phyloP scores from a whole-genome alignment of 768 basidiomycete species.

The Tulasnella sp. region DNA sequence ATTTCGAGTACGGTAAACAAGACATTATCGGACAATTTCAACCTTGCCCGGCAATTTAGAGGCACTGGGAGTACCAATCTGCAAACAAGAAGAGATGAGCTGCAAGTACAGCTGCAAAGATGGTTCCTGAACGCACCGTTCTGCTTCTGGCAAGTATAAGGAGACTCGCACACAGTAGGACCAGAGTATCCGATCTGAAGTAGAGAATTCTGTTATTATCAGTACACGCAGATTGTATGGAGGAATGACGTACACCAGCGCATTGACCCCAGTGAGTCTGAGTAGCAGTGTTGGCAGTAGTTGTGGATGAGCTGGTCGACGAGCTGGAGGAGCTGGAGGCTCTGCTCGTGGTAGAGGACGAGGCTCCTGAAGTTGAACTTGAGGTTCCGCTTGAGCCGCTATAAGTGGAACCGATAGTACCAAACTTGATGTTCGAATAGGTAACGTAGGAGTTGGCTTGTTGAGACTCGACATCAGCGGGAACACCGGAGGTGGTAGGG shows the following conservation, averaged over 20 bases:
- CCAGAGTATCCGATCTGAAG: conserved; percentile 11
- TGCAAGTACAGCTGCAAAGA: no score
- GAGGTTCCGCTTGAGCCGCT: conserved; percentile 14
- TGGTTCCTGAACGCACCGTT: no score
- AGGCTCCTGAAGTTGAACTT: background rate
- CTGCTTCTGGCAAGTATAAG: conserved; percentile 18
- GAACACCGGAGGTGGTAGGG: conserved; percentile 36
- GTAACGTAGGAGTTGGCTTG: conserved; percentile 33
- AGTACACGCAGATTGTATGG: background rate
- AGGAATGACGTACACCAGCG: conserved; percentile 18
- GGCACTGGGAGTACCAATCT: no score
- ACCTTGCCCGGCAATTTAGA: no score
- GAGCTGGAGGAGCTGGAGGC: conserved; percentile 3
- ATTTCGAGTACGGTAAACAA: no score
- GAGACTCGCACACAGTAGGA: conserved; percentile 16
- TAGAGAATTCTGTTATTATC: background rate
- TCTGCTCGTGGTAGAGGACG: background rate
- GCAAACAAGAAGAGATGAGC: no score
- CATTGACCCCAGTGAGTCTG: conserved; percentile 20
- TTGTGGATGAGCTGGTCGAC: conserved; percentile 12
- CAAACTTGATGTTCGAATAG: conserved; percentile 44
- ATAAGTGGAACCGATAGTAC: conserved; percentile 37
- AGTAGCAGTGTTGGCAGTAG: conserved; percentile 13
- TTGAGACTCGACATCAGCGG: conserved; percentile 32
- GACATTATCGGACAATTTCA: no score